phyloP scores from a whole-genome alignment of 257 asterid species.

The Parsonsia alboflavescens region DNA sequence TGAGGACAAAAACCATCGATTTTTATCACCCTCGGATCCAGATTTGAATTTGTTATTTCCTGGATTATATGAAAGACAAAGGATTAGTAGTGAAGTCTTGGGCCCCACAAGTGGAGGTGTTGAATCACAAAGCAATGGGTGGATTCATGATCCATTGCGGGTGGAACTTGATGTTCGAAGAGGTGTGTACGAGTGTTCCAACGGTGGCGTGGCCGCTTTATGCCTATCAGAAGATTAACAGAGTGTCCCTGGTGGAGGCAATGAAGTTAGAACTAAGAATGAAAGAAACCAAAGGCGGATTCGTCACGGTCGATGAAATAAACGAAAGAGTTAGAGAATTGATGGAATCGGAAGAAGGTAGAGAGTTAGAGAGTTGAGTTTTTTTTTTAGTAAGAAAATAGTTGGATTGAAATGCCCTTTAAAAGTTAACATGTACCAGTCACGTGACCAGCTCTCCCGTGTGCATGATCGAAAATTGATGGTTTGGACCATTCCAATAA shows the following conservation, averaged over 20 bases:
- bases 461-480: no score
- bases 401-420: no score
- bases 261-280: constrained; percentile 40
- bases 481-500: no score
- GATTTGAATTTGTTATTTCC: constrained; percentile 43
- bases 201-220: constrained; percentile 69
- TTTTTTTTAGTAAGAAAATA: no score
- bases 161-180: constrained; percentile 66
- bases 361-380: no score
- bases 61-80: constrained; percentile 36
- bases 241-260: constrained; percentile 43
- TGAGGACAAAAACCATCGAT: constrained; percentile 23
- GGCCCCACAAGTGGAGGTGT: constrained; percentile 60
- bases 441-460: no score
- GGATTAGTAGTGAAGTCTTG: constrained; percentile 50
- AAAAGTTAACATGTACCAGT: no score
- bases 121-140: constrained; percentile 45
- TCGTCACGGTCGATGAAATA: constrained; percentile 45
- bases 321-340: constrained; percentile 38
- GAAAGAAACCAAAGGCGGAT: constrained; percentile 31
- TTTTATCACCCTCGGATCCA: constrained; percentile 28
- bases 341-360: constrained; percentile 36
- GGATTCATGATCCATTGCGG: constrained; percentile 68
- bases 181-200: constrained; percentile 42
- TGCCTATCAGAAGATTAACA: constrained; percentile 53